These are phyloP conservation scores for Miamiensis avidus DNA, from an alignment of 169 alveolate genomes.

Conservation along the genomic window DNA sequence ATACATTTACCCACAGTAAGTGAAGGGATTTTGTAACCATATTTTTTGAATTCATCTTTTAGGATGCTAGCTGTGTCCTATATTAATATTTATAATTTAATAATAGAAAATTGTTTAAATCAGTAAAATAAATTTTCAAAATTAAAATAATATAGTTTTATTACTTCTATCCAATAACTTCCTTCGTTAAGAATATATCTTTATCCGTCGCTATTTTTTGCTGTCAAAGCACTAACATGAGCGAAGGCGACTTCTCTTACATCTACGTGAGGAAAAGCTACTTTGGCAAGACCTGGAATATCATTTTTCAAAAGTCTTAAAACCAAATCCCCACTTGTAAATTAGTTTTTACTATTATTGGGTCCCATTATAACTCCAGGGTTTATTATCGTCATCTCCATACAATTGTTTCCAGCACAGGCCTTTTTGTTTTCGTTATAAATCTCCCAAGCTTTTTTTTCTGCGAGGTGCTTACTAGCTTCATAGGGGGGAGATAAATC, in stretches of 20 bases:
- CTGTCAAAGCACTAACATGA: slow-evolving; percentile 7
- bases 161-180: slow-evolving; percentile 9
- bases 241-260: slow-evolving; percentile 30
- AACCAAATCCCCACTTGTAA: slow-evolving; percentile 17
- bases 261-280: slow-evolving; percentile 1
- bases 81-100: too few relatives aligned
- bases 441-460: slow-evolving; percentile 28
- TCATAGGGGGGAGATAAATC: slow-evolving; percentile 11
- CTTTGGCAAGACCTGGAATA: slow-evolving; percentile 15
- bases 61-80: neutral
- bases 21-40: slow-evolving; percentile 10
- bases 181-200: slow-evolving; percentile 16
- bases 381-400: neutral
- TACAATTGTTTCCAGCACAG: neutral
- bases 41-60: slow-evolving; percentile 6
- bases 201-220: slow-evolving; percentile 13
- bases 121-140: too few relatives aligned
- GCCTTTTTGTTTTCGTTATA: slow-evolving; percentile 3
- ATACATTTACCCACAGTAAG: slow-evolving; percentile 3
- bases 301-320: neutral
- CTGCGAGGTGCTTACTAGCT: neutral
- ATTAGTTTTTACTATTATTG: neutral
- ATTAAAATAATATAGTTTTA: too few relatives aligned
- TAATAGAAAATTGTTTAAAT: too few relatives aligned
- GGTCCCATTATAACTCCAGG: slow-evolving; percentile 23